Conservation (phyloP, 1,284 basidiomycete species). For the Apiotrichum veenhuisii region DNA sequence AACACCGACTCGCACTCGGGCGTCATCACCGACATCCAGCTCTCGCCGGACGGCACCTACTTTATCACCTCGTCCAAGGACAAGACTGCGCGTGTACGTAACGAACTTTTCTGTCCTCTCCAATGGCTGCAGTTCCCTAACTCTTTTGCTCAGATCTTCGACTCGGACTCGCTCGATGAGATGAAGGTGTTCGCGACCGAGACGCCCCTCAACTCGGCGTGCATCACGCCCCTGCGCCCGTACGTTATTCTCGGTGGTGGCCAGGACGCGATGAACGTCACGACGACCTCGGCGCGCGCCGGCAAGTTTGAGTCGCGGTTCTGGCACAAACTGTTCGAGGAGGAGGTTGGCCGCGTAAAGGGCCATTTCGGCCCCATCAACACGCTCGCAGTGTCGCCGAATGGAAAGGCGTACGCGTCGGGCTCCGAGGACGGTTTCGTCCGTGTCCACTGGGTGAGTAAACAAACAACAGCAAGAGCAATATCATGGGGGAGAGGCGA, state of each 20-base stretch:
- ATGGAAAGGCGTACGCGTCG: constrained; percentile 83
- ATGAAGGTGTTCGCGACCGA: constrained; percentile 93
- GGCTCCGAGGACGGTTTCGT: constrained; percentile 97
- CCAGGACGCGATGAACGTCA: constrained; percentile 97
- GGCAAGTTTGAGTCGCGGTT: constrained; percentile 98
- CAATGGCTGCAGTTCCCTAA: no score
- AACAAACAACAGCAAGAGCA: no score
- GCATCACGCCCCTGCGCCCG: constrained; percentile 76
- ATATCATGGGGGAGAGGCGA: no score
- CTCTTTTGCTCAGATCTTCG: constrained; percentile 68
- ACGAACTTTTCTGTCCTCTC: no score
- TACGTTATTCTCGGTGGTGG: constrained; percentile 94
- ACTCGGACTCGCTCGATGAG: constrained; percentile 79
- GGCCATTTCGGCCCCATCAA: constrained; percentile 94
- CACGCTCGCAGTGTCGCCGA: constrained; percentile 92
- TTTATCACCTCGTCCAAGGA: constrained; percentile 97
- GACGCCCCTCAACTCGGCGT: constrained; percentile 92
- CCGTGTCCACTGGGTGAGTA: constrained; percentile 64
- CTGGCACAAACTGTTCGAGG: constrained; percentile 98
- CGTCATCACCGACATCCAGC: constrained; percentile 83
- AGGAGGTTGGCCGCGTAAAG: constrained; percentile 95
- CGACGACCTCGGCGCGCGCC: constrained; percentile 86
- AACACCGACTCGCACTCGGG: constrained; percentile 74
- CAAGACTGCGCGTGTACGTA: constrained; percentile 81
- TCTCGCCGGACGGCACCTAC: constrained; percentile 85